Conservation (phyloP, 1,284 basidiomycete genomes). For the Rhodotorula sp. region DNA sequence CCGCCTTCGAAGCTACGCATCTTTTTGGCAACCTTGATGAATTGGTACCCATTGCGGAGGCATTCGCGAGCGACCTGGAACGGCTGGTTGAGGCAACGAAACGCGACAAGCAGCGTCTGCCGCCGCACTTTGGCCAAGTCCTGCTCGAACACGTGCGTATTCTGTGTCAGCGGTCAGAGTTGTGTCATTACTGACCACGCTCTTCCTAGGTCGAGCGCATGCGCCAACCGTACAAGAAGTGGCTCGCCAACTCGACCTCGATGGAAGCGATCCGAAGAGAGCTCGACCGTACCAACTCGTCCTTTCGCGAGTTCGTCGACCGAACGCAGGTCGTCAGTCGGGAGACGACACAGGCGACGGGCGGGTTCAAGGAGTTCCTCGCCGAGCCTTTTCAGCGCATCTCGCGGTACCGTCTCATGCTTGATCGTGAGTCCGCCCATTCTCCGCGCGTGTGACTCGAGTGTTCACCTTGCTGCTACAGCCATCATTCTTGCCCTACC, state of each 20-base stretch:
- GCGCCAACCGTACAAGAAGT: conserved; percentile 31
- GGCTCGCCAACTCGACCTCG: conserved; percentile 21
- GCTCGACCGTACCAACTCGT: conserved; percentile 27
- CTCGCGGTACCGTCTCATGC: conserved; percentile 90
- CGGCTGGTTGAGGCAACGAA: conserved; percentile 6
- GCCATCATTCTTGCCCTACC: conserved; percentile 43
- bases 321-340: conserved; percentile 23
- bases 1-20: conserved; percentile 22
- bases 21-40: conserved; percentile 41
- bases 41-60: conserved; percentile 30
- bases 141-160: conserved; percentile 33
- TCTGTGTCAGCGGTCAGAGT: not conserved
- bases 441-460: not conserved
- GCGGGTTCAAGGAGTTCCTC: conserved; percentile 87
- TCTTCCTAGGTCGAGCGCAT: conserved; percentile 27
- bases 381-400: conserved; percentile 99
- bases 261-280: conserved; percentile 27
- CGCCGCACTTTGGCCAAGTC: conserved; percentile 27
- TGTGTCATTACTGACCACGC: not conserved
- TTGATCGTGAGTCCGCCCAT: conserved; percentile 61
- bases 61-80: conserved; percentile 29
- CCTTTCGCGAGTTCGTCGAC: conserved; percentile 35
- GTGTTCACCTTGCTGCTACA: conserved; percentile 6
- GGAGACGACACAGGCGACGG: conserved; percentile 61
- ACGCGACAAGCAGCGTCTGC: conserved; percentile 15